phyloP scores from a whole-genome alignment of 345 rosid genomes.

The Anastatica hierochuntica region DNA sequence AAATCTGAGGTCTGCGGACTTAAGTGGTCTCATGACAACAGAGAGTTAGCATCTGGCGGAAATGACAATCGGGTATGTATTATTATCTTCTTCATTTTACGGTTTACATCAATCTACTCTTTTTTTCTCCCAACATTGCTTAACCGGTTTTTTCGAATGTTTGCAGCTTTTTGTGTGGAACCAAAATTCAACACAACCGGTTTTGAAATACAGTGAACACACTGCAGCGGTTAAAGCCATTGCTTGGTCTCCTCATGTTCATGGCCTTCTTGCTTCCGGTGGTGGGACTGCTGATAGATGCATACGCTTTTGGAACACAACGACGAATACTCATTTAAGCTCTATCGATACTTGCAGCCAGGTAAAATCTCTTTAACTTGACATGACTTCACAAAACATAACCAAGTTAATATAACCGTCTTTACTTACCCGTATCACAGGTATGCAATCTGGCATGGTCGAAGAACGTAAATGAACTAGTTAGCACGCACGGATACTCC shows the following conservation, averaged over 20 bases:
- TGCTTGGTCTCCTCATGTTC: constrained; percentile 98
- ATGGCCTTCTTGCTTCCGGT: constrained; percentile 97
- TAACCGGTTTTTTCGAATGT: too few relatives aligned
- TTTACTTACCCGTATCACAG: constrained; percentile 21
- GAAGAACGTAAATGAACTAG: constrained; percentile 93
- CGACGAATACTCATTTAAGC: constrained; percentile 79
- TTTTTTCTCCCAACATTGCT: too few relatives aligned
- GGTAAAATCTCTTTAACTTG: constrained; percentile 29
- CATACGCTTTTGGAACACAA: constrained; percentile 97
- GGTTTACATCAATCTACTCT: too few relatives aligned
- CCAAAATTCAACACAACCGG: constrained; percentile 86
- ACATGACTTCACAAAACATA: too few relatives aligned
- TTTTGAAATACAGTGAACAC: constrained; percentile 83
- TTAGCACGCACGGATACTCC: constrained; percentile 98
- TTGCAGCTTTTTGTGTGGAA: constrained; percentile 96
- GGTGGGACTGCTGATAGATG: constrained; percentile 98
- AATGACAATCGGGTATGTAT: constrained; percentile 80
- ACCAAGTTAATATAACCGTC: too few relatives aligned
- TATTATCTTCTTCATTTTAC: not conserved
- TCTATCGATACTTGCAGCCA: constrained; percentile 95
- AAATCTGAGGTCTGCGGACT: constrained; percentile 98
- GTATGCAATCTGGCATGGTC: constrained; percentile 98
- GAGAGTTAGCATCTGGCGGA: constrained; percentile 97
- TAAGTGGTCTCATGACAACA: constrained; percentile 96
- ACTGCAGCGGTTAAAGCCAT: constrained; percentile 99